These are phyloP conservation scores for Fusarium proliferatum DNA, from an alignment of 2,329 filamentous ascomycete species.

Conservation along the genomic window DNA sequence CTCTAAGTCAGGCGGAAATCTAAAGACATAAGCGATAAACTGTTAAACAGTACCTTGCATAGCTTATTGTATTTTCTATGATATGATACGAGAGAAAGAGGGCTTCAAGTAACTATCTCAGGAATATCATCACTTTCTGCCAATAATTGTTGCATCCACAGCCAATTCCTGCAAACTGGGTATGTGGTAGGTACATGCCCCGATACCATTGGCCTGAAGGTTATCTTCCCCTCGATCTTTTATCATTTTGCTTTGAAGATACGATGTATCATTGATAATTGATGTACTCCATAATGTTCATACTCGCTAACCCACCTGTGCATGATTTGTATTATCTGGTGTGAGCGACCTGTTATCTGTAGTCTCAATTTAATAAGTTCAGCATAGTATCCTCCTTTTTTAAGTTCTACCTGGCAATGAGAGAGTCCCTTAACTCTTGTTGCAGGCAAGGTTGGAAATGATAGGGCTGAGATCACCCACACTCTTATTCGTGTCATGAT, in stretches of 20 bases:
- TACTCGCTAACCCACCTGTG: background rate
- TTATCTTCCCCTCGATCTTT: background rate
- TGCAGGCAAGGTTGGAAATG: background rate
- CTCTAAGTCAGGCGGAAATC: background rate
- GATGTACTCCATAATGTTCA: background rate
- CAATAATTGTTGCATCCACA: background rate
- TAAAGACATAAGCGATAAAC: background rate
- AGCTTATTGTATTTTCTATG: background rate
- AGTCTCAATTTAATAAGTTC: too few species aligned
- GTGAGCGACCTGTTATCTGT: background rate
- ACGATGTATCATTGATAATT: background rate
- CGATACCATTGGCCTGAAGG: background rate
- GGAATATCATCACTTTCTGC: background rate
- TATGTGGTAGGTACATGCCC: background rate
- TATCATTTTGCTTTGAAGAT: background rate
- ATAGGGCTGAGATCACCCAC: background rate
- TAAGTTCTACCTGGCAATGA: background rate
- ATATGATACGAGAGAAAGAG: background rate
- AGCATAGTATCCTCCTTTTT: background rate
- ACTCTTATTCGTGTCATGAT: background rate
- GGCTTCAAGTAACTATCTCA: background rate
- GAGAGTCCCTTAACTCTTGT: background rate
- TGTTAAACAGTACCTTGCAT: background rate
- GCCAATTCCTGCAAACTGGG: background rate
- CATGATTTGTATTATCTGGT: background rate